Conservation (phyloP, 352 stramenopile genomes). For the Globisporangium parvum region DNA sequence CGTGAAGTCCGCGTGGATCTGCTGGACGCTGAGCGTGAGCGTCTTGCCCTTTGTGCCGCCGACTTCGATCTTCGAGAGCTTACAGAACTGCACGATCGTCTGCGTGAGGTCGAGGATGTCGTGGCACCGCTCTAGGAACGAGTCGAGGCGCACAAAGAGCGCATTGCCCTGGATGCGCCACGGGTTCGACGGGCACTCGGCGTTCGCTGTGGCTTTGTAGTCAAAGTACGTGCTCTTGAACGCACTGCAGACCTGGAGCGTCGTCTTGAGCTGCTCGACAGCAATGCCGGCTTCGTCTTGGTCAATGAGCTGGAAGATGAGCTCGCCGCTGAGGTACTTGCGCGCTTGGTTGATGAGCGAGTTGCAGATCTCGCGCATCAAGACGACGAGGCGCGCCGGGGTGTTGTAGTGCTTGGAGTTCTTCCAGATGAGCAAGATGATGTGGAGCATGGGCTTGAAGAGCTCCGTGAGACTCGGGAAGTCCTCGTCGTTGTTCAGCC, state of each 20-base stretch:
- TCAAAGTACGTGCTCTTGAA: slow-evolving; percentile 99
- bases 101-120: slow-evolving; percentile 97
- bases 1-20: slow-evolving; percentile 96
- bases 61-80: slow-evolving; percentile 97
- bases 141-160: slow-evolving; percentile 96
- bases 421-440: slow-evolving; percentile 98
- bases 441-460: slow-evolving; percentile 98
- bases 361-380: slow-evolving; percentile 98
- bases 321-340: slow-evolving; percentile 91
- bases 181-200: slow-evolving; percentile 96
- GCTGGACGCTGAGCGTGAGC: slow-evolving; percentile 89
- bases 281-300: slow-evolving; percentile 93
- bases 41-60: slow-evolving; percentile 96
- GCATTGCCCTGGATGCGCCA: slow-evolving; percentile 98
- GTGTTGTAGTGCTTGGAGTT: slow-evolving; percentile 99
- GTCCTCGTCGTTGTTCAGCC: slow-evolving; percentile 93
- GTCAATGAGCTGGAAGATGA: slow-evolving; percentile 96
- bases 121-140: slow-evolving; percentile 96
- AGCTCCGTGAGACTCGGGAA: slow-evolving; percentile 89
- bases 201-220: slow-evolving; percentile 96
- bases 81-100: slow-evolving; percentile 98
- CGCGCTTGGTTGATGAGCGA: slow-evolving; percentile 92
- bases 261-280: slow-evolving; percentile 94
- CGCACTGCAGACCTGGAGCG: slow-evolving; percentile 89
- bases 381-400: slow-evolving; percentile 91